phyloP scores from a whole-genome alignment of 257 asterid genomes.

The Vinca minor region DNA sequence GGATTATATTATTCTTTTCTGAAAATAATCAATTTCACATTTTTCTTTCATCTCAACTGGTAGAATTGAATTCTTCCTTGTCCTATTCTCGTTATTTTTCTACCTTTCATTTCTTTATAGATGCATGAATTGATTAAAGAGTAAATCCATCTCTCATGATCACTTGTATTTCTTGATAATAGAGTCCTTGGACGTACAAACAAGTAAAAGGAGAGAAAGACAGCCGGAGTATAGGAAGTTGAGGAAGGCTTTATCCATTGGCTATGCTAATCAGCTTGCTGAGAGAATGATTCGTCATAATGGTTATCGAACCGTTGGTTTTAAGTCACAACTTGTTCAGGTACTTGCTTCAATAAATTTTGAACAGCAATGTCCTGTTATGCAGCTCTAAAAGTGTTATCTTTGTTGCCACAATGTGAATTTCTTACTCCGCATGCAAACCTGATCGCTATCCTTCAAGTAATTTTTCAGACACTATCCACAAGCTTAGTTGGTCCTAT shows the following conservation, averaged over 20 bases:
- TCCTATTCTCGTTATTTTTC: not conserved
- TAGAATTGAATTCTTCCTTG: not conserved
- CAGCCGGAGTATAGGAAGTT: slow-evolving; percentile 51
- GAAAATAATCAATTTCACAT: not conserved
- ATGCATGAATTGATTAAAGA: not conserved
- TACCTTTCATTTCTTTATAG: not conserved
- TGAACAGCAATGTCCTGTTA: not conserved
- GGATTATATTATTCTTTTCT: not conserved
- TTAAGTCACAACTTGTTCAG: slow-evolving; percentile 88
- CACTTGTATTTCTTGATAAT: slow-evolving; percentile 9
- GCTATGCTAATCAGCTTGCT: slow-evolving; percentile 86
- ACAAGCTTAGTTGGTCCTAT: not conserved
- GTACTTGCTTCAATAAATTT: slow-evolving; percentile 21
- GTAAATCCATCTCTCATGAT: not conserved
- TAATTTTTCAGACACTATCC: not conserved
- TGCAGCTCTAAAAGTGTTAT: not conserved
- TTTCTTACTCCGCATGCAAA: not conserved
- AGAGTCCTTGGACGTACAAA: slow-evolving; percentile 65
- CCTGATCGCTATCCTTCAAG: not conserved
- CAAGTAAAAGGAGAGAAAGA: slow-evolving; percentile 47
- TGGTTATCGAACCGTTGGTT: slow-evolving; percentile 79
- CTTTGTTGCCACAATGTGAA: not conserved
- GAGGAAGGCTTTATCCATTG: slow-evolving; percentile 81
- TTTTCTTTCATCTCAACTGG: not conserved
- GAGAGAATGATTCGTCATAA: slow-evolving; percentile 92